Conservation (phyloP, 192 early-diverging fungal genomes). For the Cladochytrium replicatum region DNA sequence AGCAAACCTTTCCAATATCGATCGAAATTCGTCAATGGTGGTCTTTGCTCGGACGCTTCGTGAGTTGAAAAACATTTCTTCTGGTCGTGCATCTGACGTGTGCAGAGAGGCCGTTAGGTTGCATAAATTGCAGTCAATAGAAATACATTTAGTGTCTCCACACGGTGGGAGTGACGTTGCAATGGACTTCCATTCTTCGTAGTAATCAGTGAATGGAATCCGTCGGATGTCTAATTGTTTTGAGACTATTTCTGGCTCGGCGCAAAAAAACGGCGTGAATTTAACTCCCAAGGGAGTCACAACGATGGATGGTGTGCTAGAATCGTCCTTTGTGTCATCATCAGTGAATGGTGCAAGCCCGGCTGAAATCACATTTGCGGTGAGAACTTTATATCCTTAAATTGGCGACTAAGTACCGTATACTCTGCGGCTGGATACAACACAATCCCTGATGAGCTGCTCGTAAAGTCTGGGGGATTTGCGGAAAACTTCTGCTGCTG, state of each 20-base stretch:
- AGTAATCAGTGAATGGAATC: slow-evolving; percentile 40
- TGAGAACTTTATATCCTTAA: too few species aligned
- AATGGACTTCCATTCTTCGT: slow-evolving; percentile 31
- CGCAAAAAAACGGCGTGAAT: not conserved
- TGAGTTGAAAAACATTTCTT: too few species aligned
- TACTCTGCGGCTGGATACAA: slow-evolving; percentile 34
- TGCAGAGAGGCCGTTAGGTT: too few species aligned
- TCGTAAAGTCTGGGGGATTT: slow-evolving; percentile 32
- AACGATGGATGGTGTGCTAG: not conserved
- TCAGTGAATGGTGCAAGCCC: not conserved
- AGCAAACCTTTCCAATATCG: too few species aligned
- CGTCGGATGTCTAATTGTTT: slow-evolving; percentile 12
- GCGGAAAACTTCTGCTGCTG: slow-evolving; percentile 33
- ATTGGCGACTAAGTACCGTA: slow-evolving; percentile 10
- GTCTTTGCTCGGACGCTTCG: too few species aligned
- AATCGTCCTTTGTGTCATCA: too few species aligned
- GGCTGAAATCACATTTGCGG: not conserved
- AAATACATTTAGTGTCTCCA: too few species aligned
- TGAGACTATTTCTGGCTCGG: not conserved
- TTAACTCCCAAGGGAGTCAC: not conserved
- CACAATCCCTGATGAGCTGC: slow-evolving; percentile 39
- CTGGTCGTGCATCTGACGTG: too few species aligned
- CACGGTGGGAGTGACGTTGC: slow-evolving; percentile 38
- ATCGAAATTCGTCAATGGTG: too few species aligned
- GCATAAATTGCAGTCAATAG: too few species aligned